Percentiles rank a stretch among this genome's conserved stretches.
phyloP scores from a whole-genome alignment of 331 rosid genomes.

The Ulmus americana region DNA sequence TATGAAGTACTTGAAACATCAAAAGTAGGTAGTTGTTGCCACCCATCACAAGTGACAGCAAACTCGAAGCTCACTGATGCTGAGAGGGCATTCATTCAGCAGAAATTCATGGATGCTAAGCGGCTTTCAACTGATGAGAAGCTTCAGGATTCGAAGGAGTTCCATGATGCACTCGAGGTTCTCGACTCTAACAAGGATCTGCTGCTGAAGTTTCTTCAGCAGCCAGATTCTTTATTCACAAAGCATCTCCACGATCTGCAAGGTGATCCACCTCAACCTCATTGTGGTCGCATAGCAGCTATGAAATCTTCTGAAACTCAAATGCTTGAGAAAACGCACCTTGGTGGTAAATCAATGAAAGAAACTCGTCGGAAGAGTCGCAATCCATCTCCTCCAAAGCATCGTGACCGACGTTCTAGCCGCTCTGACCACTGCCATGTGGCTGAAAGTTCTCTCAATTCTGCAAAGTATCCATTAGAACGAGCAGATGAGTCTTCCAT shows the following conservation, averaged over 20 bases:
- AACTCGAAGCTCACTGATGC: slow-evolving; percentile 46
- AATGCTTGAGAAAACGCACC: slow-evolving; percentile 32
- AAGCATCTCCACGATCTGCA: slow-evolving; percentile 80
- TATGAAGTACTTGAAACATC: slow-evolving; percentile 78
- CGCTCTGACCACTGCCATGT: slow-evolving; percentile 43
- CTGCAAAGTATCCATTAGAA: slow-evolving; percentile 37
- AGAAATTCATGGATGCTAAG: slow-evolving; percentile 83
- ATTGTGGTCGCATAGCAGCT: slow-evolving; percentile 37
- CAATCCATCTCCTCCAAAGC: slow-evolving; percentile 41
- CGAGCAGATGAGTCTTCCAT: slow-evolving; percentile 37
- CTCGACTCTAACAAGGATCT: slow-evolving; percentile 84
- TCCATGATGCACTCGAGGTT: slow-evolving; percentile 67
- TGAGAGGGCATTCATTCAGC: slow-evolving; percentile 77
- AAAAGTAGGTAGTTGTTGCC: slow-evolving; percentile 44
- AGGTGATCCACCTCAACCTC: slow-evolving; percentile 35
- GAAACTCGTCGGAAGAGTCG: slow-evolving; percentile 30
- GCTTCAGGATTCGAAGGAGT: slow-evolving; percentile 65
- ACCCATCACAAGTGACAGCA: slow-evolving; percentile 33
- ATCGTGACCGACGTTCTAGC: slow-evolving; percentile 33
- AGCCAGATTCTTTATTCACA: slow-evolving; percentile 68
- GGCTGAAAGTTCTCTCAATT: slow-evolving; percentile 38
- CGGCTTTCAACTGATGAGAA: slow-evolving; percentile 70
- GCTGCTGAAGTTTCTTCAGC: slow-evolving; percentile 64
- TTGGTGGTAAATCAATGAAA: slow-evolving; percentile 38
- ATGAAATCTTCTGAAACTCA: slow-evolving; percentile 32